Percentiles rank a stretch among this genome's conserved stretches.
Evolutionary conservation across 768 basidiomycete genomes (phyloP).

Genomic region (Tubosaeta sp.): DNA sequence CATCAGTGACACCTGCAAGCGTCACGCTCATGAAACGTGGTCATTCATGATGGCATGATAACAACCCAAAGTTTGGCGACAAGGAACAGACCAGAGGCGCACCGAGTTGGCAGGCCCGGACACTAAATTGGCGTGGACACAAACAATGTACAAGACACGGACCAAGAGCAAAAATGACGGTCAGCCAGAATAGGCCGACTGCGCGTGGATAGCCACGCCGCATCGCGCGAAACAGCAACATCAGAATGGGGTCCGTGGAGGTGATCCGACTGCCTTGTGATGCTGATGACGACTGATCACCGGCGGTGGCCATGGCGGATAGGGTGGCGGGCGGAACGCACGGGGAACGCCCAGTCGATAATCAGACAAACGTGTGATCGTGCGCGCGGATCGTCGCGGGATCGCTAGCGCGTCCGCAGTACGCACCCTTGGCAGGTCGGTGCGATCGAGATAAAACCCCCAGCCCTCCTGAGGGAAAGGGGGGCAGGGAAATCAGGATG

Average conservation of each 20-base stretch:
- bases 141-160: not conserved
- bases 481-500: not conserved
- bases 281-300: not conserved
- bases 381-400: slow-evolving; percentile 1
- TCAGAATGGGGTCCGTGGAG: not conserved
- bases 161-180: not conserved
- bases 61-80: not conserved
- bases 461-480: not conserved
- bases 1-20: slow-evolving; percentile 2
- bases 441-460: not conserved
- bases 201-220: not conserved
- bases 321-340: not conserved
- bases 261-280: not conserved
- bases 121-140: not conserved
- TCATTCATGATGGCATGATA: not conserved
- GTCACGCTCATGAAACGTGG: not conserved
- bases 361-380: not conserved
- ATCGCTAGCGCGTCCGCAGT: not conserved
- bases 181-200: not conserved
- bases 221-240: not conserved
- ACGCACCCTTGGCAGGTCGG: not conserved
- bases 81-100: slow-evolving; percentile 1
- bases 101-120: slow-evolving; percentile 1
- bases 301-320: not conserved
- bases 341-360: not conserved